These are phyloP conservation scores for Eutrema heterophyllum DNA, from an alignment of 345 rosid species.

Conservation along the genomic window DNA sequence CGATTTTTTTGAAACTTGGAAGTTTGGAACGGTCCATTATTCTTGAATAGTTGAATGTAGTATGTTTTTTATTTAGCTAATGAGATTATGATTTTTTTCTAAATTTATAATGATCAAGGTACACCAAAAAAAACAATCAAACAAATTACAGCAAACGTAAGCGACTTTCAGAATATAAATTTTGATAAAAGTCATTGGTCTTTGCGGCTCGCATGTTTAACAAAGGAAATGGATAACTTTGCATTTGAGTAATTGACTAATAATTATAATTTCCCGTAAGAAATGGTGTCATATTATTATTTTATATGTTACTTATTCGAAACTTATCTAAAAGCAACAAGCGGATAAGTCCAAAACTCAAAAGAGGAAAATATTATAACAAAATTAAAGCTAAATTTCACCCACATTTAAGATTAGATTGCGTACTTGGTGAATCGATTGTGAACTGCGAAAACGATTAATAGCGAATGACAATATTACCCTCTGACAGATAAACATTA, in stretches of 20 bases:
- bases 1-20: not conserved
- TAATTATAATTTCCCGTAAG: not conserved
- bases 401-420: not conserved
- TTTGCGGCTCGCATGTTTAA: slow-evolving; percentile 2
- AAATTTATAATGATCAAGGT: slow-evolving; percentile 1
- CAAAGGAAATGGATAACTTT: not conserved
- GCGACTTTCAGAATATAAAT: not conserved
- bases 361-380: not conserved
- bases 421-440: not conserved
- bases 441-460: not conserved
- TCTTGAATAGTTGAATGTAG: not conserved
- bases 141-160: not conserved
- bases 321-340: not conserved
- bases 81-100: not conserved
- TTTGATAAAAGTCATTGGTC: slow-evolving; percentile 6
- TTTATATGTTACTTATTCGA: not conserved
- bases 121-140: not conserved
- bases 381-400: not conserved
- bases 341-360: slow-evolving; percentile 7
- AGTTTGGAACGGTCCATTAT: slow-evolving; percentile 2
- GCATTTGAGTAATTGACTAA: not conserved
- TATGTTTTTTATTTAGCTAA: not conserved
- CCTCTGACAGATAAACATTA: not conserved
- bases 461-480: not conserved
- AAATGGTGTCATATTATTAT: not conserved